Base-by-base conservation (phyloP, 352 stramenopile genomes). In the Paralagenidium karlingii region DNA sequence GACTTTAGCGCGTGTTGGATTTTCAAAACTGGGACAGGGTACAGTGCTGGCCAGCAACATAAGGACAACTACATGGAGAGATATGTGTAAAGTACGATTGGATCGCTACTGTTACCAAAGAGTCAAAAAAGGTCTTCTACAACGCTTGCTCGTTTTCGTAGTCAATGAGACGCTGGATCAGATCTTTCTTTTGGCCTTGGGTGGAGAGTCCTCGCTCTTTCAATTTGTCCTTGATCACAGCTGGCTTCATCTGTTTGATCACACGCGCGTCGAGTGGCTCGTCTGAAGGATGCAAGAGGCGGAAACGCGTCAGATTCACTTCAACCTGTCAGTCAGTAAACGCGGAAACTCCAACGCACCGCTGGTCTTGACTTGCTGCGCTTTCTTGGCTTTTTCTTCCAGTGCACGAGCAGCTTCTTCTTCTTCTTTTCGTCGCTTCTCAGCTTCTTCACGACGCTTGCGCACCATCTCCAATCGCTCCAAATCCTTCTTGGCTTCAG, bases 151-250 rank as follows among this genome's bases (percentile, higher is more conserved):
- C 74, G 51, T 91, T 78, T 45, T 88, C 74, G 45, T 85, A 87
- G 57, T 90, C 79, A 42, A 90, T 85, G 38, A 94, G 69, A 28
- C 80, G 75, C 64, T 89, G 71, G 51, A 90, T 71, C 9, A 94
- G 68, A 8, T 90, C 78, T 52, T 89, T 90, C 63, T 91, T 91
- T 53, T 94, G 73, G 38, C 80, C 80, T 49, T 94, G 80, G 32
- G 53, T 91, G 19, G 80, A 91, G 42, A 94, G 47, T 9, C 65
- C 43, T 27, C 76, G 70, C 49, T 88, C 69, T 48, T 94, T 94
- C 3, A 94, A 58, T 55, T 91, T 82, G 43, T 94, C 78, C 66
- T 94, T 94, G 31, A 94, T 60, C 38, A 88, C 43, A 26, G 77
- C 78, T 24, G 80, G 80, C 60, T 94, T 94, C 13, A 94, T 58